phyloP scores from a whole-genome alignment of 202 grass and related monocot genomes.

The Carex arenaria region DNA sequence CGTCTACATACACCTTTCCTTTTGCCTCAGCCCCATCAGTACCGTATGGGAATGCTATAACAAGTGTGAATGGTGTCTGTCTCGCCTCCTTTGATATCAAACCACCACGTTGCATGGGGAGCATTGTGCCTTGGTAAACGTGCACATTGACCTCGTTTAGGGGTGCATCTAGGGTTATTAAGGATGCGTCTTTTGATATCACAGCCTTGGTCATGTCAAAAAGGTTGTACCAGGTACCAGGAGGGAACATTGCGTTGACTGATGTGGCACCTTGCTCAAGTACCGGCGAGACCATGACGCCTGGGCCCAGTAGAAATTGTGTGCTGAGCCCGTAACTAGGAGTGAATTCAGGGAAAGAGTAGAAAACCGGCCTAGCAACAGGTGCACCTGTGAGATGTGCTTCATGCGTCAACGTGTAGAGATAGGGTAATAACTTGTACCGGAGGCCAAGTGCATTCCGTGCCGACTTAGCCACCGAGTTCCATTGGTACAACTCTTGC shows the following conservation, averaged over 20 bases:
- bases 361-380: constrained; percentile 71
- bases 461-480: constrained; percentile 68
- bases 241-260: constrained; percentile 72
- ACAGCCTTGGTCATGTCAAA: constrained; percentile 69
- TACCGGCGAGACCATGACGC: constrained; percentile 85
- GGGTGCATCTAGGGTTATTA: constrained; percentile 49
- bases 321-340: constrained; percentile 72
- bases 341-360: constrained; percentile 72
- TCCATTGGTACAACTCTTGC: constrained; percentile 85
- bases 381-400: constrained; percentile 69
- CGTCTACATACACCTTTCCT: constrained; percentile 73
- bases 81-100: constrained; percentile 56
- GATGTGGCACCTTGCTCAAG: constrained; percentile 53
- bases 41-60: constrained; percentile 61
- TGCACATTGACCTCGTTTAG: constrained; percentile 91
- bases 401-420: constrained; percentile 82
- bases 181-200: constrained; percentile 23
- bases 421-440: constrained; percentile 68
- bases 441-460: constrained; percentile 75
- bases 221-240: constrained; percentile 89
- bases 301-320: constrained; percentile 67
- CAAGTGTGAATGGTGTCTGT: constrained; percentile 74
- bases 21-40: constrained; percentile 41
- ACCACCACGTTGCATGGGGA: constrained; percentile 86
- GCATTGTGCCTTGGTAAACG: constrained; percentile 62